phyloP scores from a whole-genome alignment of 2,329 filamentous ascomycete genomes.

The Aaosphaeria arxii region DNA sequence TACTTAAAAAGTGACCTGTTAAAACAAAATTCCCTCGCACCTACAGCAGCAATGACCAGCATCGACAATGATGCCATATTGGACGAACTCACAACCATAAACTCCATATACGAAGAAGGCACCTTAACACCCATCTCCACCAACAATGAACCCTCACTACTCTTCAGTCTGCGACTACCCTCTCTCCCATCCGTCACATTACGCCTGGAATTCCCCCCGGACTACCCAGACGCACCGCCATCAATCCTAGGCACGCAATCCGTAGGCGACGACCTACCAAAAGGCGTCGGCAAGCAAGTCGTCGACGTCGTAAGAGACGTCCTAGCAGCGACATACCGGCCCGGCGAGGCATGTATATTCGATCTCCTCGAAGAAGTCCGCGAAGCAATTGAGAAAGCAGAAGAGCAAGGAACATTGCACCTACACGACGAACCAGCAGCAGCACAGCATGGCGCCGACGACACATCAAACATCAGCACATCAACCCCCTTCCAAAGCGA shows the following conservation, averaged over 20 bases:
- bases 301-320: constrained; percentile 67
- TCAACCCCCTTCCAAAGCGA: not conserved
- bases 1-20: too few relatives aligned
- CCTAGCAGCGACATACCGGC: constrained; percentile 64
- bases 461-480: constrained; percentile 1
- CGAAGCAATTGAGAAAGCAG: constrained; percentile 50
- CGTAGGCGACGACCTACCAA: constrained; percentile 64
- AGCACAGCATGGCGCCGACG: not conserved
- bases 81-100: constrained; percentile 78
- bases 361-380: constrained; percentile 74
- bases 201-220: constrained; percentile 63
- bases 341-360: constrained; percentile 81
- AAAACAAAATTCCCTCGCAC: too few relatives aligned
- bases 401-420: constrained; percentile 24
- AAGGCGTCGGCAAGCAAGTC: constrained; percentile 69
- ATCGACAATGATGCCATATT: too few relatives aligned
- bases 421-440: constrained; percentile 11
- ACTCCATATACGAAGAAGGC: constrained; percentile 75
- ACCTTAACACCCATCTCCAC: constrained; percentile 49
- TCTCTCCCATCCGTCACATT: constrained; percentile 54
- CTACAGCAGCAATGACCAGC: too few relatives aligned
- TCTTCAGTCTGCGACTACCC: constrained; percentile 61
- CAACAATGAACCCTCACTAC: constrained; percentile 14
- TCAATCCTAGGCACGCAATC: constrained; percentile 74
- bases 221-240: constrained; percentile 75